Base-by-base conservation (phyloP, 768 basidiomycete species). In the Collybia nuda region DNA sequence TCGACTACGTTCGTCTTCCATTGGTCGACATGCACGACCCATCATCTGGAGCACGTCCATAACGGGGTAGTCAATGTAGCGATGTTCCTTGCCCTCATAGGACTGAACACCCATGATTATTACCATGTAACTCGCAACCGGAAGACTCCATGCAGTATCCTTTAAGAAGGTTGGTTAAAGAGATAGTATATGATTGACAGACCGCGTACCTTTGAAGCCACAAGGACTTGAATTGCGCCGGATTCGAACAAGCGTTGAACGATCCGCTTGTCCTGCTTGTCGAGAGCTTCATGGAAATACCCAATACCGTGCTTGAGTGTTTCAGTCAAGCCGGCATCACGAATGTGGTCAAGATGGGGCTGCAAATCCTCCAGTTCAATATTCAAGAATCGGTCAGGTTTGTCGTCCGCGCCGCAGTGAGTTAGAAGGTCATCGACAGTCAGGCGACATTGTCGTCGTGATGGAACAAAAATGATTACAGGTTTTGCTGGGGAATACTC, bases 41-140 rank as follows among this genome's bases (percentile, higher is more conserved):
- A 98, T 96, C 96, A 99, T 98, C 64, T 98, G 97, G 1, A 98
- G 80, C 5, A 99, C 90, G 59, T 98, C 96, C 81, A 96, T 96
- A 51, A 99, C 93, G 3, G 96, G 94, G 64, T 98, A 98, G 67
- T 98, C 97, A 56, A 95, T 79, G 58, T 99, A 99, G 40, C 97
- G 90, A 63, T 98, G 97, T 61, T 99, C 97, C 68, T 93, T 91
- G 62, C 96, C 96, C 67, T 98, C 95, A 59, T 90, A 98, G 52
- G 70, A 88, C 63, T 99, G 97, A 0, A 98, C 94, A n/a, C 96
- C 96, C 95, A 98, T 98, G 59, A 99, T 93, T 65, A 99, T 86
- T 38, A 98, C 95, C 93, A 98, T 97, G 68, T 97, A 95, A 51
- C 91, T 86, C 0, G 93, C 84, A 15, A 97, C 85, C 0, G 97